Evolutionary conservation across 495 filamentous ascomycete genomes (phyloP).

Genomic region (Alectoria sarmentosa): DNA sequence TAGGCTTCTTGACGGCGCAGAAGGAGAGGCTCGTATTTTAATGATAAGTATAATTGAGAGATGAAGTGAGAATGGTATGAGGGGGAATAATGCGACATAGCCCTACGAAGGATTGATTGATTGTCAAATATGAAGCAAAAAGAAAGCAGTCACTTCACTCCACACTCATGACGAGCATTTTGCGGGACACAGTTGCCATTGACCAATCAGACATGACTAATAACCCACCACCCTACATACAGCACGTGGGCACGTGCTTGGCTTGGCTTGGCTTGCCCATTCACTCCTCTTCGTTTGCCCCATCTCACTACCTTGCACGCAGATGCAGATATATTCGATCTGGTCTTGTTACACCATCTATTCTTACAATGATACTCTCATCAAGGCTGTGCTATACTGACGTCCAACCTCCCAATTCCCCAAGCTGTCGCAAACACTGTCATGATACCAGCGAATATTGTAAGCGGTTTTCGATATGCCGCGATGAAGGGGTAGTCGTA

Average conservation of each 20-base stretch:
- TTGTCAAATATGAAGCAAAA: background rate
- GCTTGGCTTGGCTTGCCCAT: background rate
- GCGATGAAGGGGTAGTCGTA: constrained; percentile 78
- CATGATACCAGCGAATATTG: constrained; percentile 68
- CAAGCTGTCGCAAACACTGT: constrained; percentile 69
- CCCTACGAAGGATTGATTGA: background rate
- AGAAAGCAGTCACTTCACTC: background rate
- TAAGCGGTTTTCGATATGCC: constrained; percentile 75
- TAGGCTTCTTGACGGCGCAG: background rate
- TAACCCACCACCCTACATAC: no score
- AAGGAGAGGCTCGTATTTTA: background rate
- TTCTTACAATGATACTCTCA: constrained; percentile 2
- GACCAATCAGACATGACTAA: background rate
- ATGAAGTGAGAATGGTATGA: background rate
- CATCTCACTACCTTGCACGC: no score
- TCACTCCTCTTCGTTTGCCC: no score
- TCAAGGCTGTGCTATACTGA: constrained; percentile 55
- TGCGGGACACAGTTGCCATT: background rate
- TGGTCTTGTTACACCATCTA: background rate
- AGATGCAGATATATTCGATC: background rate
- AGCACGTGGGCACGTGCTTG: background rate
- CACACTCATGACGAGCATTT: background rate
- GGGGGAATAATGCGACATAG: background rate
- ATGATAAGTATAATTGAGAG: background rate
- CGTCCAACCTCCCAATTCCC: constrained; percentile 69